These are phyloP conservation scores for Naganishia sp. DNA, from an alignment of 1,284 basidiomycete genomes.

Conservation along the genomic window DNA sequence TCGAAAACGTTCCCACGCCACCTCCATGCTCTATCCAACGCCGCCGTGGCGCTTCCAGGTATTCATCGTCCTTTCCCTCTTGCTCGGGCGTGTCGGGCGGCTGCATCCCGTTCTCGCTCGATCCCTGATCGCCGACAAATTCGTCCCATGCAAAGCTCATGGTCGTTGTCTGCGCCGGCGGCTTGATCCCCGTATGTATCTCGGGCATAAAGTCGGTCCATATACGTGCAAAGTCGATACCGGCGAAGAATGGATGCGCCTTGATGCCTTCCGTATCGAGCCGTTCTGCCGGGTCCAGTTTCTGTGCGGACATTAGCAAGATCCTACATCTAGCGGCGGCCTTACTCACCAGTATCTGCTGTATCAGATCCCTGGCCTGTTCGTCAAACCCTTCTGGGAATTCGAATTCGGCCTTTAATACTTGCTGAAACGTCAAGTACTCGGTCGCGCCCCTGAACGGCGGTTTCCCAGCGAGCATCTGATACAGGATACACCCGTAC, in stretches of 20 bases:
- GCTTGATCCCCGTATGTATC: conserved; percentile 52
- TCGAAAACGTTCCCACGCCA: conserved; percentile 28
- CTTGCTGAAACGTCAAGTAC: conserved; percentile 62
- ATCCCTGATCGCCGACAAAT: conserved; percentile 17
- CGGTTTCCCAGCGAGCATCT: conserved; percentile 59
- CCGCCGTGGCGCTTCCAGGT: conserved; percentile 29
- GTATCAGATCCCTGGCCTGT: conserved; percentile 14
- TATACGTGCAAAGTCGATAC: conserved; percentile 69
- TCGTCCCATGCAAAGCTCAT: conserved; percentile 20
- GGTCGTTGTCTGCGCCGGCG: conserved; percentile 28
- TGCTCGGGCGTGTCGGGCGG: conserved; percentile 26
- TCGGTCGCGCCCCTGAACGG: conserved; percentile 61
- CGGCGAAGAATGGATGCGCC: conserved; percentile 71
- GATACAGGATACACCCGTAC: conserved; percentile 60
- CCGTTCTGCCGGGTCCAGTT: conserved; percentile 67
- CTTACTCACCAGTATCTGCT: conserved; percentile 36
- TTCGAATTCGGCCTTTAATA: conserved; percentile 56
- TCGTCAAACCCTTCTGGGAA: conserved; percentile 26
- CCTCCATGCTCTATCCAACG: conserved; percentile 33
- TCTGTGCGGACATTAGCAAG: conserved; percentile 31
- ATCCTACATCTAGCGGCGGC: neutral
- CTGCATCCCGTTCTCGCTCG: conserved; percentile 28
- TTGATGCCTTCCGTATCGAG: conserved; percentile 64
- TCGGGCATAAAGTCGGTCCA: conserved; percentile 62
- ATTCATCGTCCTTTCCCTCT: conserved; percentile 33